Conservation (phyloP, 257 asterid genomes). For the Voacanga thouarsii region DNA sequence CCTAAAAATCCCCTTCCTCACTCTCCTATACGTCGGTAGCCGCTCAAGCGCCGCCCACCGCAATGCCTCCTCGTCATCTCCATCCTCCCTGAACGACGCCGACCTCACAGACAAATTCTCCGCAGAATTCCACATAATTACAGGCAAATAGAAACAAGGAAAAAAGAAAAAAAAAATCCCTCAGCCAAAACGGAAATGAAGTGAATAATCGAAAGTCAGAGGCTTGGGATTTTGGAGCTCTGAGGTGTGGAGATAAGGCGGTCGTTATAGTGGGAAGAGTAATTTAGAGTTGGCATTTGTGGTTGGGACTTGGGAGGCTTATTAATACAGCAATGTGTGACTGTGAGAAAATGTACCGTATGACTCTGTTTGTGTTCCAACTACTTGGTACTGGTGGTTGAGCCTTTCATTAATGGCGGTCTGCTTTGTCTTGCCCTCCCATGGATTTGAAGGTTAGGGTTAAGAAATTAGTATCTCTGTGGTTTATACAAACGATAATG, state of each 20-base stretch:
- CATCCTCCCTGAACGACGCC: slow-evolving; percentile 82
- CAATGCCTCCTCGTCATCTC: slow-evolving; percentile 92
- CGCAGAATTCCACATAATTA: slow-evolving; percentile 77
- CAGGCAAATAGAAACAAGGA: neutral
- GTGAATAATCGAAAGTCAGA: neutral
- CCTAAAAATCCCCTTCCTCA: slow-evolving; percentile 72
- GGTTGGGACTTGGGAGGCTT: slow-evolving; percentile 44
- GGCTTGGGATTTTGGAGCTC: neutral
- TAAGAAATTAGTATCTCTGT: neutral
- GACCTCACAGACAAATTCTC: slow-evolving; percentile 84
- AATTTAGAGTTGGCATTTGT: slow-evolving; percentile 42
- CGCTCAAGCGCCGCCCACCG: slow-evolving; percentile 98
- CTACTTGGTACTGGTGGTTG: slow-evolving; percentile 24
- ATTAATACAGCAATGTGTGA: neutral
- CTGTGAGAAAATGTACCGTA: neutral
- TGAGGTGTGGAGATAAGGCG: slow-evolving; percentile 24
- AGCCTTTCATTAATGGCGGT: slow-evolving; percentile 28
- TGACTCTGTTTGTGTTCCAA: slow-evolving; percentile 15
- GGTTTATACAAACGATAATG: neutral
- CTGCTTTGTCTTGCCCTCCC: neutral
- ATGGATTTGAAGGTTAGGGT: neutral
- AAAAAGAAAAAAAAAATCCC: neutral
- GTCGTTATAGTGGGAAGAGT: slow-evolving; percentile 30
- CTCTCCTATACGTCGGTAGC: slow-evolving; percentile 85
- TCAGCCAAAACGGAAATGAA: neutral